phyloP scores from a whole-genome alignment of 2,329 filamentous ascomycete genomes.

The Aspergillus calidoustus region DNA sequence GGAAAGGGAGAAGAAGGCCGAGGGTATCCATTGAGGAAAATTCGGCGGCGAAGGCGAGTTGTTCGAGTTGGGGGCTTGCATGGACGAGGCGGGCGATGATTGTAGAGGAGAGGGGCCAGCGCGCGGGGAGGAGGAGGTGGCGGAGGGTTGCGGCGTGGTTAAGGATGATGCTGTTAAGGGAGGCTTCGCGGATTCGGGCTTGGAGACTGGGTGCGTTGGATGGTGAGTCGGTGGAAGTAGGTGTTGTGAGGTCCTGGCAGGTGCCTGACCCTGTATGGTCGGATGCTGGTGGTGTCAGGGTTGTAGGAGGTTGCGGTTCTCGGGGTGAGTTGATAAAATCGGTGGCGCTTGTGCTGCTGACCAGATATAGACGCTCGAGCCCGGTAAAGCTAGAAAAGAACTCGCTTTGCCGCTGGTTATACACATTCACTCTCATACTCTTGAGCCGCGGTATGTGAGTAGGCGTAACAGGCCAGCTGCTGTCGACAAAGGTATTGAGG shows the following conservation, averaged over 20 bases:
- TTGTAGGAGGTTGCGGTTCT: slow-evolving; percentile 24
- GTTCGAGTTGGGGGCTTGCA: slow-evolving; percentile 61
- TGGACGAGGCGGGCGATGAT: slow-evolving; percentile 58
- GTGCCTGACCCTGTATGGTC: slow-evolving; percentile 23
- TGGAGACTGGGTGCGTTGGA: slow-evolving; percentile 31
- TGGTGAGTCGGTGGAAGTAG: slow-evolving; percentile 33
- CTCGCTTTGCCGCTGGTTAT: slow-evolving; percentile 50
- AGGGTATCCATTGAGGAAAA: slow-evolving; percentile 45
- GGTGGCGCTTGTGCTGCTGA: slow-evolving; percentile 44
- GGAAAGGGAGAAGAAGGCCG: slow-evolving; percentile 45
- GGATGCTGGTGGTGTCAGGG: slow-evolving; percentile 34
- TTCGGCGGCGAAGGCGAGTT: slow-evolving; percentile 59
- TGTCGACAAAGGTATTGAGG: slow-evolving; percentile 58
- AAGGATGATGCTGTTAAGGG: slow-evolving; percentile 56
- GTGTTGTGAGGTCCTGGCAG: slow-evolving; percentile 23
- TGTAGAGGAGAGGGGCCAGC: slow-evolving; percentile 57
- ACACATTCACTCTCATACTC: slow-evolving; percentile 54
- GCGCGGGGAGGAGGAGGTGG: slow-evolving; percentile 61
- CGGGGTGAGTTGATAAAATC: slow-evolving; percentile 40
- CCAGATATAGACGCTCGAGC: slow-evolving; percentile 58
- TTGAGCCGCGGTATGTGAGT: slow-evolving; percentile 46
- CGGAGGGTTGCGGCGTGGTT: slow-evolving; percentile 58
- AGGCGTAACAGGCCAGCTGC: slow-evolving; percentile 54
- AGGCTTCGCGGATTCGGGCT: slow-evolving; percentile 48
- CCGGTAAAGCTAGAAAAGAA: slow-evolving; percentile 50